A percentile compares a stretch with the other conserved stretches of the same genome.
phyloP scores from a whole-genome alignment of 139 green algal genomes.

The Penium margaritaceum region DNA sequence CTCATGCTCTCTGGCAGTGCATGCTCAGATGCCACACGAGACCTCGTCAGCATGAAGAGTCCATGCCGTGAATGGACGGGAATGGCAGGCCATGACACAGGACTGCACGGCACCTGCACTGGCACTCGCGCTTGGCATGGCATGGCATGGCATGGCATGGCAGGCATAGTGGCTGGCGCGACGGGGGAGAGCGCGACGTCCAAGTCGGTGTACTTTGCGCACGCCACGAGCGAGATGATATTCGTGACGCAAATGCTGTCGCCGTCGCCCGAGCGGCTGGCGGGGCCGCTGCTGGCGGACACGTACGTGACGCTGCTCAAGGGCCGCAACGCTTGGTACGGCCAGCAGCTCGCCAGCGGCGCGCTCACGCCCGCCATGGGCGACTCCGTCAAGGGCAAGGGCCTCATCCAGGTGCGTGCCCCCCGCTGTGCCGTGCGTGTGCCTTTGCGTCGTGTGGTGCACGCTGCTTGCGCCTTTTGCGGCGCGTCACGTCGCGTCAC shows the following conservation, averaged over 20 bases:
- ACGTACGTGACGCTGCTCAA: constrained; percentile 50
- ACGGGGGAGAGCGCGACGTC: constrained; percentile 37
- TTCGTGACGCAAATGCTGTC: constrained; percentile 39
- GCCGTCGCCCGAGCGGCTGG: constrained; percentile 27
- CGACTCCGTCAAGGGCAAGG: constrained; percentile 42
- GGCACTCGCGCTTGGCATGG: no score
- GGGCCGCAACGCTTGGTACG: constrained; percentile 40
- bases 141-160: no score
- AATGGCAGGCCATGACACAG: no score
- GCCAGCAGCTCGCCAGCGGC: constrained; percentile 27
- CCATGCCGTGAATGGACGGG: no score
- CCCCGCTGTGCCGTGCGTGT: no score
- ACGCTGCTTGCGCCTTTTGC: no score
- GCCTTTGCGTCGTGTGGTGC: no score
- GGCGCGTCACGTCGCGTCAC: no score
- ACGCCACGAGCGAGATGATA: constrained; percentile 42
- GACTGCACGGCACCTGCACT: no score
- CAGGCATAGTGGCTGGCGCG: constrained; percentile 32
- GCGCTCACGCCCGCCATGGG: constrained; percentile 25
- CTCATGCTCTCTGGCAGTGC: no score
- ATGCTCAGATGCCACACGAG: no score
- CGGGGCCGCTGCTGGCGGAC: constrained; percentile 43
- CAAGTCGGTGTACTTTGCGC: constrained; percentile 46
- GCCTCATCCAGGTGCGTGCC: constrained; percentile 37
- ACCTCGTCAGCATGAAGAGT: no score